Evolutionary conservation across 2,329 filamentous ascomycete species (phyloP).

Genomic region (Fusarium musae): DNA sequence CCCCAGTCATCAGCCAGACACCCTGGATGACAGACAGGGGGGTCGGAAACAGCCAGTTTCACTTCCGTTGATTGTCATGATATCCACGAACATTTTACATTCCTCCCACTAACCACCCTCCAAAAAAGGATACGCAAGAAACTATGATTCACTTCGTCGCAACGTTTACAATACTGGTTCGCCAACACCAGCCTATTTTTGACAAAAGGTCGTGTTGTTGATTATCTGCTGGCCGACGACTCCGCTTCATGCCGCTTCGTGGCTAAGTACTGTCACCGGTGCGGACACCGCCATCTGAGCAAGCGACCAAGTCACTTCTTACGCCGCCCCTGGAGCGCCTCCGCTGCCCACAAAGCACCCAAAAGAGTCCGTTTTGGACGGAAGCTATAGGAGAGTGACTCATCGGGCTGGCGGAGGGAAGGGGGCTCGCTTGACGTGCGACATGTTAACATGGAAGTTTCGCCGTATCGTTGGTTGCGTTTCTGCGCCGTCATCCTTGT

Average conservation of each 20-base stretch:
- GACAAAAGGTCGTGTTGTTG: constrained; percentile 22
- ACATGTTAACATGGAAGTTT: constrained; percentile 17
- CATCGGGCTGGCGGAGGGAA: constrained; percentile 35
- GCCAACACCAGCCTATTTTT: constrained; percentile 12
- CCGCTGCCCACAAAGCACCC: constrained; percentile 32
- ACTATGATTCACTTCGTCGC: constrained; percentile 15
- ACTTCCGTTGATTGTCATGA: constrained; percentile 30
- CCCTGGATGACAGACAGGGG: constrained; percentile 35
- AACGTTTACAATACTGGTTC: constrained; percentile 19
- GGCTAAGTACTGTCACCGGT: constrained; percentile 38
- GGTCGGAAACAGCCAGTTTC: constrained; percentile 32
- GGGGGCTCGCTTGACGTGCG: constrained; percentile 12
- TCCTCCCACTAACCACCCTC: constrained; percentile 29
- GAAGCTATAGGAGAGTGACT: constrained; percentile 34
- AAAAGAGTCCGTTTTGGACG: constrained; percentile 26
- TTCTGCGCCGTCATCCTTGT: constrained; percentile 24
- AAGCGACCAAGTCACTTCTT: constrained; percentile 24
- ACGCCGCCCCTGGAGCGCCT: constrained; percentile 31
- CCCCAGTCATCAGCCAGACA: constrained; percentile 25
- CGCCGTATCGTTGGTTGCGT: constrained; percentile 19
- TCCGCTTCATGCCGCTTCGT: constrained; percentile 36
- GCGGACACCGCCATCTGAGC: constrained; percentile 35
- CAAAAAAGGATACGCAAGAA: constrained; percentile 7
- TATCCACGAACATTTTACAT: constrained; percentile 25
- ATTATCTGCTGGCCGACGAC: constrained; percentile 32